Conservation (phyloP, 2,329 filamentous ascomycete species). For the Sporothrix euskadiensis region DNA sequence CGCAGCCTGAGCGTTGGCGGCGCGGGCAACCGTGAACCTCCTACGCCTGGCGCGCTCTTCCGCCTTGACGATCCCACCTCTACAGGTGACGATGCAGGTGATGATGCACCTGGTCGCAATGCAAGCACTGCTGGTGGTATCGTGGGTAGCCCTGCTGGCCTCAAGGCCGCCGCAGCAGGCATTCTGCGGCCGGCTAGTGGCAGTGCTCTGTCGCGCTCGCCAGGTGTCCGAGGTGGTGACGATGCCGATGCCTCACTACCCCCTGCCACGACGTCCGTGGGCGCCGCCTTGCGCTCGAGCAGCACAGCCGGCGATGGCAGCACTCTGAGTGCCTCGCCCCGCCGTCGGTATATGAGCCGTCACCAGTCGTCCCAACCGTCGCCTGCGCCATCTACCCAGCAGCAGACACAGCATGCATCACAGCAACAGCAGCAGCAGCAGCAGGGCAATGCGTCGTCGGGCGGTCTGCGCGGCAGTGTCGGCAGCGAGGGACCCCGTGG, state of each 20-base stretch:
- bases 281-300: not conserved
- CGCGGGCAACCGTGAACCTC: constrained; percentile 62
- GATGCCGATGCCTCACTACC: constrained; percentile 18
- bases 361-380: not conserved
- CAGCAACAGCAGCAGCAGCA: not conserved
- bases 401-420: not conserved
- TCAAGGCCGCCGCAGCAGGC: constrained; percentile 13
- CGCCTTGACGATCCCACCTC: constrained; percentile 43
- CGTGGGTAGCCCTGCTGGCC: not conserved
- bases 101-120: not conserved
- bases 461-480: constrained; percentile 19
- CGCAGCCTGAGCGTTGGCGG: constrained; percentile 70
- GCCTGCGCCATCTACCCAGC: not conserved
- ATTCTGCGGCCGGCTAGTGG: constrained; percentile 26
- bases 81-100: not conserved
- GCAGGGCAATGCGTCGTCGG: not conserved
- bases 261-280: not conserved
- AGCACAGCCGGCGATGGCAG: not conserved
- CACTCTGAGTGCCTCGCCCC: constrained; percentile 17
- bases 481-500: constrained; percentile 40
- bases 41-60: constrained; percentile 64
- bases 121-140: not conserved
- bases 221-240: not conserved
- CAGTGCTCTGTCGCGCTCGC: constrained; percentile 18
- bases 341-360: constrained; percentile 32